Conservation (phyloP, 257 asterid species). For the Leonotis leonurus region DNA sequence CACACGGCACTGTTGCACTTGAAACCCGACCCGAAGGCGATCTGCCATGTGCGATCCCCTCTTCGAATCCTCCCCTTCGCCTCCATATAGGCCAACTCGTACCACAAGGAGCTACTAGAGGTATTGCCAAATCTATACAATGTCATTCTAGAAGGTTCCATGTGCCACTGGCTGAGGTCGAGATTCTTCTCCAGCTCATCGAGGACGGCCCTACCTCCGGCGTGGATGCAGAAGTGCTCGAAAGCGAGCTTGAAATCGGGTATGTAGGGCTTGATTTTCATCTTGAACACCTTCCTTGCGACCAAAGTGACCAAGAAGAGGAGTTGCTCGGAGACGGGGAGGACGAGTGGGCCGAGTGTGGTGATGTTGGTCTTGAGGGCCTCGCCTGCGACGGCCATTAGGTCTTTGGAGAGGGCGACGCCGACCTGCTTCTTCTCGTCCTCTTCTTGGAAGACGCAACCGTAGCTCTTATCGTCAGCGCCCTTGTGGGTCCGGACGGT, state of each 20-base stretch:
- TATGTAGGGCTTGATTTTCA: constrained; percentile 37
- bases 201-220: constrained; percentile 43
- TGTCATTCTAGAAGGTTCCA: constrained; percentile 58
- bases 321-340: constrained; percentile 58
- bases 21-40: constrained; percentile 52
- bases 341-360: constrained; percentile 50
- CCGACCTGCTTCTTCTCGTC: constrained; percentile 32
- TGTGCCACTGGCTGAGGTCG: constrained; percentile 29
- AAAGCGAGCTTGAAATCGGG: constrained; percentile 48
- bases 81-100: constrained; percentile 39
- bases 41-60: constrained; percentile 51
- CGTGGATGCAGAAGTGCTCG: constrained; percentile 49
- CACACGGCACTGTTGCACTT: constrained; percentile 54
- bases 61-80: constrained; percentile 43
- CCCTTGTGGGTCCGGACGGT: constrained; percentile 66
- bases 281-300: constrained; percentile 36
- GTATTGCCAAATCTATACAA: constrained; percentile 47
- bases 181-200: constrained; percentile 47
- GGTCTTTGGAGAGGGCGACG: constrained; percentile 39
- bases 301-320: constrained; percentile 35
- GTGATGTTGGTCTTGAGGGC: constrained; percentile 43
- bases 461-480: constrained; percentile 51
- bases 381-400: constrained; percentile 47
- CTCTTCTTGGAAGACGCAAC: constrained; percentile 55
- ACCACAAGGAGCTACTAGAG: constrained; percentile 44